Conservation (phyloP, 2,329 filamentous ascomycete genomes). For the Drechslera avenae region DNA sequence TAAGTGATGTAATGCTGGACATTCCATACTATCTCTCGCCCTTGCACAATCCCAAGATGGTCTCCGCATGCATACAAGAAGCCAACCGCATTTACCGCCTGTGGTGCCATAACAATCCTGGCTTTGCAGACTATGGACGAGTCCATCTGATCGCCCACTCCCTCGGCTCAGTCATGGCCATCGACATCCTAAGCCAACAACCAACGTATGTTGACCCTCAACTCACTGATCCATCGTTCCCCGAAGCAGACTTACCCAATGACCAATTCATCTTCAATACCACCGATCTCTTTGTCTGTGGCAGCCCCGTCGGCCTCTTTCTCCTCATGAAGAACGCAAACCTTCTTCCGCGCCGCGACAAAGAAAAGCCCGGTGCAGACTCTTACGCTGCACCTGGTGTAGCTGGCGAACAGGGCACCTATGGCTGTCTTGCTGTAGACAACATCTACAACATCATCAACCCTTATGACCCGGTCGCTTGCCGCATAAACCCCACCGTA, state of each 20-base stretch:
- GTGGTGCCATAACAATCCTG: slow-evolving; percentile 93
- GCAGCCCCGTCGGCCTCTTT: slow-evolving; percentile 92
- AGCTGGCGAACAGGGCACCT: slow-evolving; percentile 77
- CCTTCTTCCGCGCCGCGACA: slow-evolving; percentile 76
- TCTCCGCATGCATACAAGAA: slow-evolving; percentile 82
- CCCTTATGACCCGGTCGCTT: slow-evolving; percentile 80
- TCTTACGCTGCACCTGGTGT: slow-evolving; percentile 60
- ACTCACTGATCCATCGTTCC: slow-evolving; percentile 38
- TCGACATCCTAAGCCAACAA: slow-evolving; percentile 89
- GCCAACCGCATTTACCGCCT: slow-evolving; percentile 94
- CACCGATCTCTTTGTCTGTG: slow-evolving; percentile 83
- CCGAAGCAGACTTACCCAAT: slow-evolving; percentile 56
- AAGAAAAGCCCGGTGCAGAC: slow-evolving; percentile 76
- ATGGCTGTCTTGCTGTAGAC: slow-evolving; percentile 90
- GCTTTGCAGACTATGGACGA: slow-evolving; percentile 77
- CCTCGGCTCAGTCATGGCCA: slow-evolving; percentile 89
- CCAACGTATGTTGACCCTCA: slow-evolving; percentile 69
- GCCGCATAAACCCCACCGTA: slow-evolving; percentile 87
- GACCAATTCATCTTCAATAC: slow-evolving; percentile 86
- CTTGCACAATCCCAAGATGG: slow-evolving; percentile 89
- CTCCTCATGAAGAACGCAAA: slow-evolving; percentile 76
- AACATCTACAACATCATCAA: slow-evolving; percentile 95
- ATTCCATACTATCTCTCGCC: slow-evolving; percentile 98
- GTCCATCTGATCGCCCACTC: slow-evolving; percentile 95
- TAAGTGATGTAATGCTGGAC: slow-evolving; percentile 97